A percentile compares a stretch with the other conserved stretches of the same genome.
These are phyloP conservation scores for Cercophora sp. DNA, from an alignment of 495 filamentous ascomycete genomes.

Conservation along the genomic window DNA sequence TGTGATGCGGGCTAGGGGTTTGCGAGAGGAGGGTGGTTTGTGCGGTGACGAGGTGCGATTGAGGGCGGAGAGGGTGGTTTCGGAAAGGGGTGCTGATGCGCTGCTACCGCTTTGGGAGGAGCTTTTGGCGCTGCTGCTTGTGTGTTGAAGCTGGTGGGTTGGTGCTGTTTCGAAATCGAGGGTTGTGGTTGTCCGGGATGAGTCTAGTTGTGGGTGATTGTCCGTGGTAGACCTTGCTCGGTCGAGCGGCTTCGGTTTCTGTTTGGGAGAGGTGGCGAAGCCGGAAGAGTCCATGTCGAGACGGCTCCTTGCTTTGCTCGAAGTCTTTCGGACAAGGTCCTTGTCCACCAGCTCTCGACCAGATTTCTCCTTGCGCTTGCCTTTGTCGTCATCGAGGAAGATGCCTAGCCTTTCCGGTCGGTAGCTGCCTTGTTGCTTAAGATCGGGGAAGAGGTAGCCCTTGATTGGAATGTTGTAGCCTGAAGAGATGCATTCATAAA, in stretches of 20 bases:
- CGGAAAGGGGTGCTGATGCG: conserved; percentile 32
- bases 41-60: conserved; percentile 31
- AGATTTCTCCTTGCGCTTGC: conserved; percentile 2
- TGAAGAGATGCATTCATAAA: conserved; percentile 69
- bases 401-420: conserved; percentile 1
- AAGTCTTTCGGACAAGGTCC: conserved; percentile 20
- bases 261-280: conserved; percentile 10
- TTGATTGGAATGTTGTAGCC: conserved; percentile 36
- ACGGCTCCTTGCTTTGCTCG: conserved; percentile 12
- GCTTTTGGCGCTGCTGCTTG: conserved; percentile 6
- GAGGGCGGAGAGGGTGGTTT: conserved; percentile 33
- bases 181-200: conserved; percentile 7
- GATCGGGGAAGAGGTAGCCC: conserved; percentile 33
- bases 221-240: no score
- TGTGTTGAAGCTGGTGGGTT: conserved; percentile 28
- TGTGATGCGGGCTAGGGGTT: conserved; percentile 21
- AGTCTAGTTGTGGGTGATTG: no score
- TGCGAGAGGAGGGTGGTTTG: conserved; percentile 6
- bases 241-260: no score
- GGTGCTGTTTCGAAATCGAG: conserved; percentile 35
- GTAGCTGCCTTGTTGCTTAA: conserved; percentile 24
- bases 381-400: conserved; percentile 3
- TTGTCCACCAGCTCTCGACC: conserved; percentile 13
- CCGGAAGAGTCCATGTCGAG: conserved; percentile 19
- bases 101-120: conserved; percentile 12